Conservation (phyloP, 108 stramenopile genomes). For the Ochromonas danica region DNA sequence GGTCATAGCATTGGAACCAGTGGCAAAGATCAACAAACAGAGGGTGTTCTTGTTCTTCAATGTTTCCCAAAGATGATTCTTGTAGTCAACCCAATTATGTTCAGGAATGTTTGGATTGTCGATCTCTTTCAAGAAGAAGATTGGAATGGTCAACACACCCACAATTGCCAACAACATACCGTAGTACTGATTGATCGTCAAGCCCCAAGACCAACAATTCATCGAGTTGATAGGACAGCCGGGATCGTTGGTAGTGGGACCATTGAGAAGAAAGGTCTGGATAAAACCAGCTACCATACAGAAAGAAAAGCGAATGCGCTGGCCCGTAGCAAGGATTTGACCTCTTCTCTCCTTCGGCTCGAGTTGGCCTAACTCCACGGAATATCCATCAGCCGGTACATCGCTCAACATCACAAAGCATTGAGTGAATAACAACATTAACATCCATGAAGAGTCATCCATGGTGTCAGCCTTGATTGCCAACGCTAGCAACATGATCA, state of each 20-base stretch:
- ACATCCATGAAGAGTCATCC: background rate
- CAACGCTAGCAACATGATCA: background rate
- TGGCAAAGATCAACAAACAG: constrained; percentile 3
- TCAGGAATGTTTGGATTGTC: background rate
- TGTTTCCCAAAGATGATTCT: background rate
- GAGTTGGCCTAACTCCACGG: constrained; percentile 8
- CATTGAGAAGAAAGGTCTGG: constrained; percentile 18
- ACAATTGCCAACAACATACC: background rate
- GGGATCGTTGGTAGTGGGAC: background rate
- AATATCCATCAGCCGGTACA: constrained; percentile 27
- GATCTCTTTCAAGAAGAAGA: constrained; percentile 23
- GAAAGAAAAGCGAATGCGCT: background rate
- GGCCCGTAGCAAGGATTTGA: constrained; percentile 22
- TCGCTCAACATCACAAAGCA: constrained; percentile 22
- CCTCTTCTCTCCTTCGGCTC: background rate
- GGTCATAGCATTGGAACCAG: background rate
- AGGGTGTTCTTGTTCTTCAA: background rate
- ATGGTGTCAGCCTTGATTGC: background rate
- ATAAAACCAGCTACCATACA: constrained; percentile 22
- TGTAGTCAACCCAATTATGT: background rate
- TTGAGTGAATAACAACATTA: background rate
- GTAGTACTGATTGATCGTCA: constrained; percentile 18
- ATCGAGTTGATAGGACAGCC: background rate
- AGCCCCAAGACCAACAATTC: constrained; percentile 25
- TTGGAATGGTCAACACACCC: background rate